Evolutionary conservation across 164 flowering plant species (phyloP).

Genomic region (Stephania cephalantha): DNA sequence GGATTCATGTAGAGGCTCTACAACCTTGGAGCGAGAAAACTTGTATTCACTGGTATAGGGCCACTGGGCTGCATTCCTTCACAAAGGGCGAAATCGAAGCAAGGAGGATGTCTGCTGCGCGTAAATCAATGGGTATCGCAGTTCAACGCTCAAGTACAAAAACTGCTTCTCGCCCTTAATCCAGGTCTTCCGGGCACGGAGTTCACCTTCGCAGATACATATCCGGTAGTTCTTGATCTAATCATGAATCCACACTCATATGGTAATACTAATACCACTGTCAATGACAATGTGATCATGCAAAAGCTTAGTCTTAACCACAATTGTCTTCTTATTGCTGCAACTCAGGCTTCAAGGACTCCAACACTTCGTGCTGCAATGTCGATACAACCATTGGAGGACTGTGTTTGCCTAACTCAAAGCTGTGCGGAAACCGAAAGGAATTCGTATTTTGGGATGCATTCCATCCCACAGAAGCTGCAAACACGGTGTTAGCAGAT

Average conservation of each 20-base stretch:
- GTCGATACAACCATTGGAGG: slow-evolving; percentile 66
- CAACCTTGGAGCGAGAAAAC: slow-evolving; percentile 56
- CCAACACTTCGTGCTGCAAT: slow-evolving; percentile 73
- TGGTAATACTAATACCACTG: slow-evolving; percentile 27
- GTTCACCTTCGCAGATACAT: slow-evolving; percentile 52
- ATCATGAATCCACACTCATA: slow-evolving; percentile 45
- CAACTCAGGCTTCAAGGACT: slow-evolving; percentile 56
- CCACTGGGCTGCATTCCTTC: slow-evolving; percentile 94
- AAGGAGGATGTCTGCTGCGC: slow-evolving; percentile 47
- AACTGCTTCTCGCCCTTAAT: slow-evolving; percentile 32
- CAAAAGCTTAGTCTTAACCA: neutral
- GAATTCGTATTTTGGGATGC: slow-evolving; percentile 89
- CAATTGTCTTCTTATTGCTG: neutral
- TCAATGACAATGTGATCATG: neutral
- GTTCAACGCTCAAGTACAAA: slow-evolving; percentile 47
- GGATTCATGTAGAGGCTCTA: slow-evolving; percentile 39
- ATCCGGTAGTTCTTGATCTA: slow-evolving; percentile 44
- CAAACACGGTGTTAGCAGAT: slow-evolving; percentile 57
- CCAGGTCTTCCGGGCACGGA: slow-evolving; percentile 34
- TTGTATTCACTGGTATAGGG: slow-evolving; percentile 54
- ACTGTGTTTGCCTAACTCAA: slow-evolving; percentile 65
- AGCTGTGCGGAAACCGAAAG: slow-evolving; percentile 46
- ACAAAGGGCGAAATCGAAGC: slow-evolving; percentile 63
- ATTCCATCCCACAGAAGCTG: slow-evolving; percentile 81
- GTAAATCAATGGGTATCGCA: slow-evolving; percentile 49